Evolutionary conservation across 2,329 filamentous ascomycete species (phyloP).

Genomic region (Colletotrichum ledebouriae): DNA sequence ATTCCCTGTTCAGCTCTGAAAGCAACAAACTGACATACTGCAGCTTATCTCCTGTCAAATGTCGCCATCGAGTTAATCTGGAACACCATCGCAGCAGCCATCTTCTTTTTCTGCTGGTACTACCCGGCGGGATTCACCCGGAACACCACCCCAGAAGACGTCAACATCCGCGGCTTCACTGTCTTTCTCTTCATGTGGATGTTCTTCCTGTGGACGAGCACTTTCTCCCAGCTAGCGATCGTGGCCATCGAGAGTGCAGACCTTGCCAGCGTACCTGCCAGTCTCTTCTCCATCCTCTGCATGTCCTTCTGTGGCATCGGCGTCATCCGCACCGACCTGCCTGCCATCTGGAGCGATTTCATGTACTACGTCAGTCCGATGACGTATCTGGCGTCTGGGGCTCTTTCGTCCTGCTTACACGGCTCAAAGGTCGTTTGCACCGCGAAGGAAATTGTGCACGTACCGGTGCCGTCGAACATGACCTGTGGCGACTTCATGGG

Average conservation of each 20-base stretch:
- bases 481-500: constrained; percentile 42
- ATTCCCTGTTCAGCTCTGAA: too few species aligned
- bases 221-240: constrained; percentile 42
- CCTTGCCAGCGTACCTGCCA: constrained; percentile 35
- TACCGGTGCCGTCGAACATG: constrained; percentile 35
- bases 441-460: constrained; percentile 39
- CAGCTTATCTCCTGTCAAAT: constrained; percentile 39
- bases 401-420: constrained; percentile 47
- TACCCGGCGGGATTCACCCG: constrained; percentile 76
- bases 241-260: constrained; percentile 41
- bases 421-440: constrained; percentile 41
- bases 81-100: constrained; percentile 73
- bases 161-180: constrained; percentile 36
- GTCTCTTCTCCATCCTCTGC: constrained; percentile 40
- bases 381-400: constrained; percentile 49
- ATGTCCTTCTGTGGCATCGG: constrained; percentile 44
- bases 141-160: constrained; percentile 59
- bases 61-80: constrained; percentile 79
- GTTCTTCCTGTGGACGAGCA: constrained; percentile 43
- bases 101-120: constrained; percentile 78
- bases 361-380: constrained; percentile 46
- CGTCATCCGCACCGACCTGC: constrained; percentile 35
- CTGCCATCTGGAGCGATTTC: constrained; percentile 43
- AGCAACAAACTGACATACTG: neutral
- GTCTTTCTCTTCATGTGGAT: constrained; percentile 43